phyloP scores from a whole-genome alignment of 148 eudicot genomes.

The Suaeda aralocaspica region DNA sequence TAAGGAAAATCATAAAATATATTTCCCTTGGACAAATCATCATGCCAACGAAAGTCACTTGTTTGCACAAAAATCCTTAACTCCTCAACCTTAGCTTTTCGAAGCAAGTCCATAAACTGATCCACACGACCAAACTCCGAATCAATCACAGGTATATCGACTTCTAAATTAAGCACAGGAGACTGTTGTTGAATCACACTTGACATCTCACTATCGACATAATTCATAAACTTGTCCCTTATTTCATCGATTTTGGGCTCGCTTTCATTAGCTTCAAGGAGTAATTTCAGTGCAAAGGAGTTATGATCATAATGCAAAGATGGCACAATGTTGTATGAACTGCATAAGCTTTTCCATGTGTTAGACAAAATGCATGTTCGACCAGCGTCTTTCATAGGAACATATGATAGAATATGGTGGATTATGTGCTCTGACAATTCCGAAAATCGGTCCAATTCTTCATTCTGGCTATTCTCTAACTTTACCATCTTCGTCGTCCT shows the following conservation, averaged over 20 bases:
- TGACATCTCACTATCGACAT: neutral
- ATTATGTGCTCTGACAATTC: slow-evolving; percentile 9
- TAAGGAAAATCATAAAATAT: neutral
- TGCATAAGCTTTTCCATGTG: slow-evolving; percentile 4
- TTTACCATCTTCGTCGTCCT: too few relatives aligned
- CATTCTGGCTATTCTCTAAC: too few relatives aligned
- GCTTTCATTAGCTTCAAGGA: neutral
- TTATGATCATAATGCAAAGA: slow-evolving; percentile 8
- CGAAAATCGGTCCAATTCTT: slow-evolving; percentile 6
- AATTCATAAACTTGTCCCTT: slow-evolving; percentile 17
- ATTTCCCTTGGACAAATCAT: neutral
- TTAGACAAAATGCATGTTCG: slow-evolving; percentile 15
- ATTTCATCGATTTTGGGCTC: neutral
- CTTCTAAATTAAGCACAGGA: slow-evolving; percentile 7
- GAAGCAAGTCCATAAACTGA: neutral
- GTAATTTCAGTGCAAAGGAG: slow-evolving; percentile 1
- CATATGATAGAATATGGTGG: slow-evolving; percentile 6
- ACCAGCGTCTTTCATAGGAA: slow-evolving; percentile 11
- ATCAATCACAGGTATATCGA: neutral
- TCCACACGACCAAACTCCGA: slow-evolving; percentile 1
- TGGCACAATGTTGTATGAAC: slow-evolving; percentile 4
- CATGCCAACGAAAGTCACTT: neutral
- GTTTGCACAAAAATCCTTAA: slow-evolving; percentile 3
- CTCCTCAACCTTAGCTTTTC: slow-evolving; percentile 1
- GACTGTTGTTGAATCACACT: neutral